Conservation (phyloP, 75 land plant genomes). For the Larix kaempferi region DNA sequence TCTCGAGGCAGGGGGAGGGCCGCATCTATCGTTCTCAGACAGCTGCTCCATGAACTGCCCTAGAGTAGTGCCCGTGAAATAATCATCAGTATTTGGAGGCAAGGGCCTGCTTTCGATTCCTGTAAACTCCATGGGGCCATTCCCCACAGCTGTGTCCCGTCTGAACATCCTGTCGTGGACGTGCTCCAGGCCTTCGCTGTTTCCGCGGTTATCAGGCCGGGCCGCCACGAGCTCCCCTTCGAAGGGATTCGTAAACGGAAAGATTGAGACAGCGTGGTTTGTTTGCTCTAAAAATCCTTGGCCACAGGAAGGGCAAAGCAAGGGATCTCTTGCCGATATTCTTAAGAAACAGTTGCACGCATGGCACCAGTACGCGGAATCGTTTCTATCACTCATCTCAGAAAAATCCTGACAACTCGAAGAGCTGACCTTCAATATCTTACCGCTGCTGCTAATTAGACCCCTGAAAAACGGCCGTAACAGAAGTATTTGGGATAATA, state of each 20-base stretch:
- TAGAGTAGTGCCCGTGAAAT: conserved; percentile 34
- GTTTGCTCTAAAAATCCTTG: not conserved
- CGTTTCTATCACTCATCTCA: not conserved
- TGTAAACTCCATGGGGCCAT: not conserved
- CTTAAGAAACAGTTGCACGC: not conserved
- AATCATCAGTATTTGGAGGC: conserved; percentile 24
- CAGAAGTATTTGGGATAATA: too few species aligned
- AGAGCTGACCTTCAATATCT: too few species aligned
- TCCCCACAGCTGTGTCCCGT: conserved; percentile 17
- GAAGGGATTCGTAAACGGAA: not conserved
- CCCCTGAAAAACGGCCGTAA: too few species aligned
- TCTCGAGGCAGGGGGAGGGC: conserved; percentile 70
- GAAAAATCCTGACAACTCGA: too few species aligned
- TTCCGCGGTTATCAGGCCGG: not conserved
- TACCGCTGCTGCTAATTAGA: too few species aligned
- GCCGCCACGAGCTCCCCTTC: not conserved
- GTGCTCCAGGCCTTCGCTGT: too few species aligned
- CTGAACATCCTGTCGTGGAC: not conserved
- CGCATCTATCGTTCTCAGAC: conserved; percentile 34
- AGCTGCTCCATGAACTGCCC: conserved; percentile 55
- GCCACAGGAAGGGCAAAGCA: not conserved
- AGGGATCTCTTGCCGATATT: not conserved
- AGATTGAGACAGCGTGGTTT: not conserved
- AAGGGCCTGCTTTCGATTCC: conserved; percentile 3
- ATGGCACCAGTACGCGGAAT: conserved; percentile 7